A percentile compares a stretch with the other conserved stretches of the same genome.
Evolutionary conservation across 1,284 basidiomycete species (phyloP).

Genomic region (Vanrija humicola): DNA sequence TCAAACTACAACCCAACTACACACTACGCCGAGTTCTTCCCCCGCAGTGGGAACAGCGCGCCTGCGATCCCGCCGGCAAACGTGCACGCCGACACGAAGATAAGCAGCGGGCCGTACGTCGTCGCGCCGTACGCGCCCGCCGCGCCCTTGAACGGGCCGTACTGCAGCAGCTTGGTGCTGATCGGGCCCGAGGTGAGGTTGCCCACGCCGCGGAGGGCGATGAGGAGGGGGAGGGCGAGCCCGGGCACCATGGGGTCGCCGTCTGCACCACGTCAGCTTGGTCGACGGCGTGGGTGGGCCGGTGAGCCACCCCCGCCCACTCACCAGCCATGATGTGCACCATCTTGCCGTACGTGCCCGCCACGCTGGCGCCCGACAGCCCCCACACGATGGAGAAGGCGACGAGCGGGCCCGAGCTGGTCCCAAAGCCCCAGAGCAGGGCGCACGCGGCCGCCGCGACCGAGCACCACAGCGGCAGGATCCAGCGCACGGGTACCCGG

Average conservation of each 20-base stretch:
- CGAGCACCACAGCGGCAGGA: slow-evolving; percentile 34
- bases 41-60: too few relatives aligned
- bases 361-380: slow-evolving; percentile 28
- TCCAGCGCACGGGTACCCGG: slow-evolving; percentile 25
- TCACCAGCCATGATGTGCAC: slow-evolving; percentile 25
- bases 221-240: slow-evolving; percentile 39
- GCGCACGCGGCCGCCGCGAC: slow-evolving; percentile 36
- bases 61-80: too few relatives aligned
- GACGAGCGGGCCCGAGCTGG: slow-evolving; percentile 23
- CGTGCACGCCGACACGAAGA: slow-evolving; percentile 9
- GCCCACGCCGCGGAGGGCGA: slow-evolving; percentile 40
- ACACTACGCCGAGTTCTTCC: too few relatives aligned
- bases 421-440: slow-evolving; percentile 47
- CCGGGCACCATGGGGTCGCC: slow-evolving; percentile 37
- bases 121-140: slow-evolving; percentile 43
- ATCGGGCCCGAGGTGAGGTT: slow-evolving; percentile 43
- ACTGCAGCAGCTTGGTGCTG: slow-evolving; percentile 33
- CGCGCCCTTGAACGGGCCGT: slow-evolving; percentile 19
- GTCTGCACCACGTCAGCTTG: background rate
- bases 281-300: background rate
- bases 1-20: too few relatives aligned
- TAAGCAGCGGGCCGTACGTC: slow-evolving; percentile 34
- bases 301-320: background rate
- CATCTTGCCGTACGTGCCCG: slow-evolving; percentile 32
- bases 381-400: slow-evolving; percentile 32